Base-by-base conservation (phyloP, 768 basidiomycete genomes). In the Serendipita sp. region DNA sequence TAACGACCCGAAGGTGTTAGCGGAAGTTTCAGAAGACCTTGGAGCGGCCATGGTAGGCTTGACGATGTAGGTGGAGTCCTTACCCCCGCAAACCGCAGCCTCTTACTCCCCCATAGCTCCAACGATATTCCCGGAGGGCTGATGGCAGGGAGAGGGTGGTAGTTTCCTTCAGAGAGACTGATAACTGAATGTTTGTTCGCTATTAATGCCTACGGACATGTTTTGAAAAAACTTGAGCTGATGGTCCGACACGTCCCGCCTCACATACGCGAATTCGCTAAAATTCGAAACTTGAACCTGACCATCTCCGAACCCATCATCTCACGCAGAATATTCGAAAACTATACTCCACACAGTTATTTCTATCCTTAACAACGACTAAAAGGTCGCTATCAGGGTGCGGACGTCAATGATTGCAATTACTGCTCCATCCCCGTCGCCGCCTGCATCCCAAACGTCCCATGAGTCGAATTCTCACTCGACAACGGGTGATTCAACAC, bases 31-130 rank as follows among this genome's bases (percentile, higher is more conserved):
- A 17, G 86, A 90, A 70, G 78, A 90, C 73, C 72, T 97, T 31
- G 93, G 93, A 20, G 76, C 82, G 51, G 84, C 93, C n/a, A 97
- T 97, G 93, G 90, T 92, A 60, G 93, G 93, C 43, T 76, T 94
- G 64, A 86, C 84, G 7, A 92, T 93, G 89, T 90, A 69, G 71
- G 86, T 74, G 28, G 26, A 30, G 42, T 30, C 13, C 16, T 41
- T 45, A n/a, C 30, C 44, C 31, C 11, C 50, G 31, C 22, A 60
- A 42, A 44, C 3, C 42, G 31, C 28, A 28, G 14, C 60, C 41
- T 34, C 60, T 38, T 38, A 38, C 14, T 14, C 5, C 7, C 5
- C 53, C 64, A 30, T 66, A 90, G 88, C 67, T 80, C 84, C 65
- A 69, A 73, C n/a, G 76, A 83, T 62, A 70, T 90, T 60, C 80